Conservation (phyloP, 2,329 filamentous ascomycete species). For the Pseudopyricularia javanii region DNA sequence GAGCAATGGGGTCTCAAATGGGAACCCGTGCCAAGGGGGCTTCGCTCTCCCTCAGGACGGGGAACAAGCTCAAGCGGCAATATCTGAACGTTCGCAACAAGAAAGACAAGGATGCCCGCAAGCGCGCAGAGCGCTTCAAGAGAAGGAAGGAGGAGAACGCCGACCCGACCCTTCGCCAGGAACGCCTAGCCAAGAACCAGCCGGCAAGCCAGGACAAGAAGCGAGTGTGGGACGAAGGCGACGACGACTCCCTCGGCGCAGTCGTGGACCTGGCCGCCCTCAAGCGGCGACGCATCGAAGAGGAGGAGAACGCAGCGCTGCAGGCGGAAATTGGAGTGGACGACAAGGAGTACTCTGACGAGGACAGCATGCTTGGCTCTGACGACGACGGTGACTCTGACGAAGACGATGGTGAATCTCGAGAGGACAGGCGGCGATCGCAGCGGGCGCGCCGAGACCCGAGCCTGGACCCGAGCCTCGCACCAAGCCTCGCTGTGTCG, state of each 20-base stretch:
- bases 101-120: constrained; percentile 45
- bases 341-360: constrained; percentile 22
- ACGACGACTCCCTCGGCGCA: constrained; percentile 40
- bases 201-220: constrained; percentile 77
- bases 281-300: constrained; percentile 42
- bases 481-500: constrained; percentile 37
- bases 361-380: constrained; percentile 70
- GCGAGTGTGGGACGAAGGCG: constrained; percentile 76
- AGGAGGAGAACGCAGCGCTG: constrained; percentile 29
- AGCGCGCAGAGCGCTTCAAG: constrained; percentile 23
- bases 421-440: constrained; percentile 25
- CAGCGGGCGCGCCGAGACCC: constrained; percentile 24
- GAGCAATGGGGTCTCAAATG: constrained; percentile 10
- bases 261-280: constrained; percentile 47
- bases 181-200: constrained; percentile 65
- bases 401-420: constrained; percentile 23
- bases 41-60: constrained; percentile 27
- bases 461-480: constrained; percentile 1
- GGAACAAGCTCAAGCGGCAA: constrained; percentile 72
- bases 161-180: constrained; percentile 62
- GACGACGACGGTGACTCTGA: constrained; percentile 40
- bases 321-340: constrained; percentile 33
- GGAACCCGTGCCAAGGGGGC: constrained; percentile 11
- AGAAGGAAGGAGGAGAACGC: constrained; percentile 76
- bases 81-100: constrained; percentile 72